These are phyloP conservation scores for Yamadazyma jaroonii DNA, from an alignment of 1,139 yeast species.

Conservation along the genomic window DNA sequence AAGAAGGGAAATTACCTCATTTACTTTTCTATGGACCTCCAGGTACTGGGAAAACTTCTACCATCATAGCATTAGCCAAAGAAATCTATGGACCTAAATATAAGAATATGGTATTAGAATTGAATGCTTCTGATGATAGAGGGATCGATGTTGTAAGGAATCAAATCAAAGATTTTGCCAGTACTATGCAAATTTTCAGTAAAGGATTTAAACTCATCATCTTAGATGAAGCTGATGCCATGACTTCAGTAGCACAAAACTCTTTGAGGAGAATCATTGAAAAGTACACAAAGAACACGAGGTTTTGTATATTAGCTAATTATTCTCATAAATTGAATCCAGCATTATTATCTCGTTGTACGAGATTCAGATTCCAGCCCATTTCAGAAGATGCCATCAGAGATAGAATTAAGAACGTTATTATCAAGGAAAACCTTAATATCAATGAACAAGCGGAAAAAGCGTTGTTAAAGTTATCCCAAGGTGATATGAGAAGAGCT, in stretches of 20 bases:
- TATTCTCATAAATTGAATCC: slow-evolving; percentile 95
- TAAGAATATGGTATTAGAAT: slow-evolving; percentile 84
- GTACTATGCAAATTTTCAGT: slow-evolving; percentile 86
- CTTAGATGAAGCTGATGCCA: slow-evolving; percentile 97
- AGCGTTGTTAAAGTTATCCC: slow-evolving; percentile 66
- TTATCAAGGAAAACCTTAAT: slow-evolving; percentile 61
- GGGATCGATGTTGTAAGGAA: slow-evolving; percentile 86
- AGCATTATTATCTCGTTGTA: slow-evolving; percentile 90
- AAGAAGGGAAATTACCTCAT: slow-evolving; percentile 84
- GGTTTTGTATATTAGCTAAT: slow-evolving; percentile 95
- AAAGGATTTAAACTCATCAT: slow-evolving; percentile 84
- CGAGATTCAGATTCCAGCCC: slow-evolving; percentile 91
- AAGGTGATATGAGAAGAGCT: slow-evolving; percentile 96
- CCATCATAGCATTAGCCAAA: slow-evolving; percentile 83
- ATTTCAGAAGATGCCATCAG: slow-evolving; percentile 64
- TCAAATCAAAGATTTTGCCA: slow-evolving; percentile 80
- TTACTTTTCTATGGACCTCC: slow-evolving; percentile 95
- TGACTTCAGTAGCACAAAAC: slow-evolving; percentile 94
- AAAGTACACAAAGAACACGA: slow-evolving; percentile 88
- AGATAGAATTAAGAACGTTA: slow-evolving; percentile 64
- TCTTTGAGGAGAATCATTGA: slow-evolving; percentile 91
- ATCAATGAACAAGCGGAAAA: slow-evolving; percentile 58
- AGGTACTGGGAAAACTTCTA: slow-evolving; percentile 96
- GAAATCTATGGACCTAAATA: slow-evolving; percentile 89
- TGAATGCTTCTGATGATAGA: slow-evolving; percentile 84